Evolutionary conservation across 2,329 filamentous ascomycete species (phyloP).

Genomic region (Ophioceras dolichostomum): DNA sequence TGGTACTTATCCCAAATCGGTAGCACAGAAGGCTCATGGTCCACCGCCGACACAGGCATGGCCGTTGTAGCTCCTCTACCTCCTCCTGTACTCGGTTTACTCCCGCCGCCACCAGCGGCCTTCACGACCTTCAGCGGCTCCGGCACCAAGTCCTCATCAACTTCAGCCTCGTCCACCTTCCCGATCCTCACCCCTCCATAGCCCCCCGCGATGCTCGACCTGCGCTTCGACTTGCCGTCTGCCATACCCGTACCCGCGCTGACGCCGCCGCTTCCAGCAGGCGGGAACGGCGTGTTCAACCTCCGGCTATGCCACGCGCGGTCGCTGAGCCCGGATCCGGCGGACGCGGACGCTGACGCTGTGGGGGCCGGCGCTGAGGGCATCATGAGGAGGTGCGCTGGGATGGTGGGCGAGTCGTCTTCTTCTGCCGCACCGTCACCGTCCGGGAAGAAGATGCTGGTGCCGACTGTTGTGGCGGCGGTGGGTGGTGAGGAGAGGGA

Average conservation of each 20-base stretch:
- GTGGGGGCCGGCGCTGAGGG: no score
- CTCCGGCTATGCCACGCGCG: neutral
- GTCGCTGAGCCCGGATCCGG: neutral
- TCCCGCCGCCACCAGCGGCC: neutral
- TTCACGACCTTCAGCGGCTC: neutral
- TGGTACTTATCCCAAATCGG: neutral
- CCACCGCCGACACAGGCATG: no score
- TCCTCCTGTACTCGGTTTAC: neutral
- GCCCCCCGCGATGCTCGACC: neutral
- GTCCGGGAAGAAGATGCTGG: neutral
- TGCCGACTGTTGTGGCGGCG: neutral
- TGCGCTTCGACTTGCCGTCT: no score
- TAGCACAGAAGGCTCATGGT: neutral
- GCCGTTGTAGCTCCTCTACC: neutral
- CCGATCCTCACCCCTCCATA: neutral
- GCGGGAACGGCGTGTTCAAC: neutral
- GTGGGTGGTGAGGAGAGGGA: neutral
- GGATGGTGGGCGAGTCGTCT: no score
- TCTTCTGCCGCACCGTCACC: neutral
- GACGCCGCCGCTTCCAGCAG: neutral
- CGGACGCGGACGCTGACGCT: neutral
- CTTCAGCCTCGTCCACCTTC: neutral
- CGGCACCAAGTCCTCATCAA: neutral
- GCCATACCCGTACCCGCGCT: neutral
- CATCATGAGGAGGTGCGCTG: no score